phyloP scores from a whole-genome alignment of 228 moss, liverwort and hornwort genomes.

The Sphagnum magellanicum region DNA sequence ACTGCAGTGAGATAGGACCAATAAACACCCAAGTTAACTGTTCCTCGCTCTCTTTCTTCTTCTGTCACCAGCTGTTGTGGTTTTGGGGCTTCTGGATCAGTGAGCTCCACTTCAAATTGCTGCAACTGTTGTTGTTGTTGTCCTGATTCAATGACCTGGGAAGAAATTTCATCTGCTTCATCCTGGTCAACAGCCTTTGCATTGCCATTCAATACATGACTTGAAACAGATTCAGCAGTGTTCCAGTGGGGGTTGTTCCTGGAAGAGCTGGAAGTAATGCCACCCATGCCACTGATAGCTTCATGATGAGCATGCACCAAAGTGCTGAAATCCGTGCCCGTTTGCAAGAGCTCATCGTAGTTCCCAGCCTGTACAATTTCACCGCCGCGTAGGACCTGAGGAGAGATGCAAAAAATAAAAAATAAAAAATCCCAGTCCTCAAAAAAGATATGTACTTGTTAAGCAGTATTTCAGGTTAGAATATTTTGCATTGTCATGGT shows the following conservation, averaged over 20 bases:
- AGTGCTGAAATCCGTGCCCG: conserved; percentile 60
- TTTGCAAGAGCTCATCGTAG: conserved; percentile 62
- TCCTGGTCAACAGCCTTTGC: too few species aligned
- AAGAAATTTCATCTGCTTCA: too few species aligned
- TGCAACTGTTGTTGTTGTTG: too few species aligned
- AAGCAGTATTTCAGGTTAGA: too few species aligned
- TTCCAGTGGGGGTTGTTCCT: neutral
- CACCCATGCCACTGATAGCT: conserved; percentile 33
- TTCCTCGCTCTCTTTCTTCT: conserved; percentile 67
- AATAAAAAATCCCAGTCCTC: neutral
- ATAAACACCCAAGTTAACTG: conserved; percentile 40
- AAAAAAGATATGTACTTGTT: too few species aligned
- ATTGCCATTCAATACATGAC: neutral
- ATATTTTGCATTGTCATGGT: too few species aligned
- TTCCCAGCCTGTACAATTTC: conserved; percentile 77
- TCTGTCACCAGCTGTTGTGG: conserved; percentile 43
- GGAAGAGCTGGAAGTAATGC: conserved; percentile 12
- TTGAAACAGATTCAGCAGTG: neutral
- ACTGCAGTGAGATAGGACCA: conserved; percentile 52
- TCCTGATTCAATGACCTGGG: too few species aligned
- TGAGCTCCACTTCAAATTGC: too few species aligned
- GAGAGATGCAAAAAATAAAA: neutral
- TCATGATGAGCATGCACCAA: conserved; percentile 60
- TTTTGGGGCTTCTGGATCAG: too few species aligned
- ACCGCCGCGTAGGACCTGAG: conserved; percentile 75